A percentile compares a stretch with the other conserved stretches of the same genome.
Evolutionary conservation across 169 alveolate genomes (phyloP).

Genomic region (Plasmodium gallinaceum): DNA sequence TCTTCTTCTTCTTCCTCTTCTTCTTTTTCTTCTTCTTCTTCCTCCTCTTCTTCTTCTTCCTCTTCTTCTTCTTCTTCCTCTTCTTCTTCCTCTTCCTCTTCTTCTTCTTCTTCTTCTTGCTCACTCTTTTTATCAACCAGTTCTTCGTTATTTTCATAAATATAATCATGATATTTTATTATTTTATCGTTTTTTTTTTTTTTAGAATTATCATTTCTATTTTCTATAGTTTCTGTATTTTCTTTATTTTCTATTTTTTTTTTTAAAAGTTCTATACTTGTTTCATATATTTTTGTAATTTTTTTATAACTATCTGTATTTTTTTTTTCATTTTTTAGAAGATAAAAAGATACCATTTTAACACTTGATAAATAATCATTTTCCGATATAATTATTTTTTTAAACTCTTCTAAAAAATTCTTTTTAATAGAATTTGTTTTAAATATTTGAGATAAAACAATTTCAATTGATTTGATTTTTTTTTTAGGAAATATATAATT

Average conservation of each 20-base stretch:
- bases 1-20: neutral
- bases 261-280: neutral
- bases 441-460: neutral
- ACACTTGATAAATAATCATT: constrained; percentile 34
- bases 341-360: neutral
- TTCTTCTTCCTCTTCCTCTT: neutral
- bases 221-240: neutral
- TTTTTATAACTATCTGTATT: neutral
- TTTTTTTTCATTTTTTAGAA: neutral
- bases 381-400: constrained; percentile 18
- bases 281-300: neutral
- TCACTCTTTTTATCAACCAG: neutral
- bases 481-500: constrained; percentile 37
- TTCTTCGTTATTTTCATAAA: neutral
- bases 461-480: constrained; percentile 7
- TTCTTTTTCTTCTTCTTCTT: neutral
- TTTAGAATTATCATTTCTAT: neutral
- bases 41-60: neutral
- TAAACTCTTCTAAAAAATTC: neutral
- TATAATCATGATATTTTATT: neutral
- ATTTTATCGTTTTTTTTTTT: neutral
- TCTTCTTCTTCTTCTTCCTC: neutral
- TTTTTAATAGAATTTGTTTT: neutral
- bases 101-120: neutral
- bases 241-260: neutral